These are phyloP conservation scores for Tulasnella sp. DNA, from an alignment of 768 basidiomycete species.

Conservation along the genomic window DNA sequence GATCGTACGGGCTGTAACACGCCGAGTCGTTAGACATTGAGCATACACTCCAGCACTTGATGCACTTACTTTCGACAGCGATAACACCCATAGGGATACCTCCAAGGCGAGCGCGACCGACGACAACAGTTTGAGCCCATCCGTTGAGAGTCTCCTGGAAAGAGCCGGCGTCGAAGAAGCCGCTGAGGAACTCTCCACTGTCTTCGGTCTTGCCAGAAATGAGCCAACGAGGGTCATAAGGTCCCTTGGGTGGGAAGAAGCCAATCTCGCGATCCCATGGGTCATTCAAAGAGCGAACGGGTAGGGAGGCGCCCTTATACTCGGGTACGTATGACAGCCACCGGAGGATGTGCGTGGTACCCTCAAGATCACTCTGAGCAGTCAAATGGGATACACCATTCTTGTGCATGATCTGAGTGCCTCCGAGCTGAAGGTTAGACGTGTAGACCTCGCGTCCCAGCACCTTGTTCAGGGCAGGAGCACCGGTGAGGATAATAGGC, in stretches of 20 bases:
- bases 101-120: constrained; percentile 93
- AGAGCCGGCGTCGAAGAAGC: constrained; percentile 96
- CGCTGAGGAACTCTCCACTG: constrained; percentile 71
- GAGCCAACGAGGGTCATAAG: constrained; percentile 98
- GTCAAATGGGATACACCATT: constrained; percentile 98
- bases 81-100: constrained; percentile 98
- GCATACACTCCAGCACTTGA: not conserved
- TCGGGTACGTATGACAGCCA: constrained; percentile 96
- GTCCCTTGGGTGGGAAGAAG: constrained; percentile 88
- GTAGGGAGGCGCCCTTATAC: constrained; percentile 75
- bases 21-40: not conserved
- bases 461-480: constrained; percentile 96
- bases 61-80: constrained; percentile 74
- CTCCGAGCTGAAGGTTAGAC: constrained; percentile 96
- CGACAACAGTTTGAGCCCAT: constrained; percentile 99
- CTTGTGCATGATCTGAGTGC: constrained; percentile 99
- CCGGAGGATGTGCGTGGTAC: constrained; percentile 88
- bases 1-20: constrained; percentile 70
- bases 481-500: constrained; percentile 98
- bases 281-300: constrained; percentile 71
- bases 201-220: constrained; percentile 94
- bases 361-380: constrained; percentile 92
- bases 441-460: constrained; percentile 99
- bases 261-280: constrained; percentile 91
- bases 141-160: constrained; percentile 99